Base-by-base conservation (phyloP, 805 yeast genomes). In the Metschnikowia reukaufii region DNA sequence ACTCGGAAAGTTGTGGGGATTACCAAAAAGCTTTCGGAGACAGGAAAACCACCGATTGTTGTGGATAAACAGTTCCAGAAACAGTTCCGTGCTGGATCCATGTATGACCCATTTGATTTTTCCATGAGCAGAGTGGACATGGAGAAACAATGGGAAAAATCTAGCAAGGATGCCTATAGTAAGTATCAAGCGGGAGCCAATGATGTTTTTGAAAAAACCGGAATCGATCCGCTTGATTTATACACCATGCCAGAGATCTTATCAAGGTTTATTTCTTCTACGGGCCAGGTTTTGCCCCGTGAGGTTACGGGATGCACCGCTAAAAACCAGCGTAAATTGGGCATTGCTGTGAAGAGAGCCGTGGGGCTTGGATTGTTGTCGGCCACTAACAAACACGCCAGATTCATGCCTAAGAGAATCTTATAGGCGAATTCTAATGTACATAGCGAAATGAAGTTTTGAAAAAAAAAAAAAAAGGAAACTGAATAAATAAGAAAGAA, bases 51-150 rank as follows among this genome's bases (percentile, higher is more conserved):
- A 27, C 74, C 76, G 10, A 54, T 70, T 20, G 58, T 61, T 29
- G 64, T 72, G 20, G 63, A 49, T 42, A 51, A 47, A 32, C 40
- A 16, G 36, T 73, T 78, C 49, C 65, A 75, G 30, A 76, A 70
- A 58, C 74, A 65, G 46, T 82, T 84, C 61, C 68, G 63, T 13
- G 67, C 67, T 4, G 81, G 79, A 39, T 67, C 77, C 4, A 77
- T 81, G 0, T 89, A 89, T 61, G 92, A 86, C 56, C 94, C 96
- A 42, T 84, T 83, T 66, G 96, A 88, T 64, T 88, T 88, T 57
- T 78, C 87, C 25, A 65, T 81, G 58, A 79, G 83, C 38, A 79
- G 77, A 55, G 58, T 79, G 32, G 71, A 75, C 50, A 76, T 81
- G 55, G 83, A 79, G 39, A 71, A 63, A 52, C 58, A 54, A 44